Percentiles rank a stretch among this genome's conserved stretches.
These are phyloP conservation scores for Malus sylvestris DNA, from an alignment of 306 rosid species.

Conservation along the genomic window DNA sequence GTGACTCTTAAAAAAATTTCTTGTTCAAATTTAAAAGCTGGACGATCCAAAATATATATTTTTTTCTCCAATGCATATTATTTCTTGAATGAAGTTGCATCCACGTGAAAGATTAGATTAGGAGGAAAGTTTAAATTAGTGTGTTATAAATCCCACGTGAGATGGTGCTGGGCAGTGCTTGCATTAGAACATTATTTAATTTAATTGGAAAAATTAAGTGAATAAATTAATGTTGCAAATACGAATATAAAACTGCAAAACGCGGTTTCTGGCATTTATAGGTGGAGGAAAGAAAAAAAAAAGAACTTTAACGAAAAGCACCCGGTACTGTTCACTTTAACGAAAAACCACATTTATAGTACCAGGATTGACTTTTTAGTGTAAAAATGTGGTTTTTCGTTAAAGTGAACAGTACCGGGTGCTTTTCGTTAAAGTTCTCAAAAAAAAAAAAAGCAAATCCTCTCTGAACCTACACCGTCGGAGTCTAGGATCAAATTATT, in stretches of 20 bases:
- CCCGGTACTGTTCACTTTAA: too few relatives aligned
- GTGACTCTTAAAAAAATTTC: too few relatives aligned
- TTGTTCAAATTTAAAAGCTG: background rate
- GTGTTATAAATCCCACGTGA: constrained; percentile 28
- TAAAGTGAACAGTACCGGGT: too few relatives aligned
- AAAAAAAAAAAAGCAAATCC: background rate
- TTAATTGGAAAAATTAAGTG: background rate
- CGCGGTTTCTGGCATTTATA: constrained; percentile 39
- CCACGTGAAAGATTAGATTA: background rate
- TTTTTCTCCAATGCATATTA: background rate
- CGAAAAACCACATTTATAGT: too few relatives aligned
- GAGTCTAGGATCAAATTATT: too few relatives aligned
- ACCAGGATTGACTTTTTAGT: too few relatives aligned
- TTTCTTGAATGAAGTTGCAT: background rate
- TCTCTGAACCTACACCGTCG: too few relatives aligned
- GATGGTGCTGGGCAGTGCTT: background rate
- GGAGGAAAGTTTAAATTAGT: background rate
- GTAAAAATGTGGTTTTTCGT: too few relatives aligned
- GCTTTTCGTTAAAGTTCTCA: too few relatives aligned
- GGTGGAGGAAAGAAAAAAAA: background rate
- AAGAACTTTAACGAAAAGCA: too few relatives aligned
- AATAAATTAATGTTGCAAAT: background rate
- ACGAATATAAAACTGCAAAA: constrained; percentile 17
- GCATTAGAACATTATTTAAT: constrained; percentile 8
- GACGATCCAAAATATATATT: background rate